Conservation (phyloP, 768 basidiomycete genomes). For the Rhizopogon vesiculosus region DNA sequence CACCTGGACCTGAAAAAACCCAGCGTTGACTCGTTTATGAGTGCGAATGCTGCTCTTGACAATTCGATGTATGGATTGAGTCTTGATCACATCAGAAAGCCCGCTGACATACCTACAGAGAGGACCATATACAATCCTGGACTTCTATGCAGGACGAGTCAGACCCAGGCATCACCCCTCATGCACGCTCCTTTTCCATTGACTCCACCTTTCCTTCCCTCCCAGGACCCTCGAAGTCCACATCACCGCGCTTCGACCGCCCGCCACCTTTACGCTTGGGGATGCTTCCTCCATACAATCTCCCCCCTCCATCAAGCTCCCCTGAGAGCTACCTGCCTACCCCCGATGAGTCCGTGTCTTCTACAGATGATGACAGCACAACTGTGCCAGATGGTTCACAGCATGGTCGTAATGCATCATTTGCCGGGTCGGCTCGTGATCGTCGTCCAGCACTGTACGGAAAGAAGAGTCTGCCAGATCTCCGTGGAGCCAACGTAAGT, state of each 20-base stretch:
- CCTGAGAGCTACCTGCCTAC: constrained; percentile 53
- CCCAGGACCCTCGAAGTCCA: constrained; percentile 20
- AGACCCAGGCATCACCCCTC: constrained; percentile 38
- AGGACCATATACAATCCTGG: constrained; percentile 43
- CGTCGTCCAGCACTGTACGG: constrained; percentile 36
- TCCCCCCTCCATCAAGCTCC: constrained; percentile 44
- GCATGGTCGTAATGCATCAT: constrained; percentile 50
- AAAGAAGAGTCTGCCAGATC: constrained; percentile 87
- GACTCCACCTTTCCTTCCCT: constrained; percentile 53
- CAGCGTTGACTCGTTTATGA: constrained; percentile 47
- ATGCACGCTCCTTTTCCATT: constrained; percentile 56
- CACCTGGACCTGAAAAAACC: constrained; percentile 28
- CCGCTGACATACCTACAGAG: constrained; percentile 19
- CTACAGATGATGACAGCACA: constrained; percentile 39
- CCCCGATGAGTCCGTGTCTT: constrained; percentile 50
- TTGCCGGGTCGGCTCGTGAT: constrained; percentile 34
- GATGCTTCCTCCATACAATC: constrained; percentile 35
- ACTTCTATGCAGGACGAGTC: constrained; percentile 33
- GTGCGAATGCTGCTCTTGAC: constrained; percentile 35
- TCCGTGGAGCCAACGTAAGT: constrained; percentile 51
- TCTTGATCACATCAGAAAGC: neutral
- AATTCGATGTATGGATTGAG: constrained; percentile 20
- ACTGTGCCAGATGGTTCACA: constrained; percentile 21
- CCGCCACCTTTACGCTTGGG: constrained; percentile 49
- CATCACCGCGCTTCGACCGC: constrained; percentile 28